Conservation (phyloP, 164 flowering plant species). For the Sedum album region DNA sequence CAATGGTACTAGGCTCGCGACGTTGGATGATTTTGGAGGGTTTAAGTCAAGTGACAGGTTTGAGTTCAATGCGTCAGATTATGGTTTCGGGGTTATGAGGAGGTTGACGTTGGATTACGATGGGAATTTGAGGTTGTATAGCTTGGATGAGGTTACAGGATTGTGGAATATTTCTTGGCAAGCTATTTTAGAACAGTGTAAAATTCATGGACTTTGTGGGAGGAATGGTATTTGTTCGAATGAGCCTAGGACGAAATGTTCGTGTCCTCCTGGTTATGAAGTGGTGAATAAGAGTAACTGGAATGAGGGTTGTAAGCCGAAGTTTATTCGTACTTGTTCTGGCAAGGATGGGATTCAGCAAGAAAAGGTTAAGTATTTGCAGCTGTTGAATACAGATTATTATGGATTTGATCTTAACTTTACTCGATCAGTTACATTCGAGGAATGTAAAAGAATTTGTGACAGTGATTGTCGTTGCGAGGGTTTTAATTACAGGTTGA, state of each 20-base stretch:
- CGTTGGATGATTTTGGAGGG: neutral
- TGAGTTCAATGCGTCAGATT: constrained; percentile 5
- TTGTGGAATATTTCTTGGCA: constrained; percentile 29
- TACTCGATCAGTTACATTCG: neutral
- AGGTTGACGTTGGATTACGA: neutral
- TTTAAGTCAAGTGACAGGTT: neutral
- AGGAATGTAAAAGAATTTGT: constrained; percentile 20
- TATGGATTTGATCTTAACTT: constrained; percentile 29
- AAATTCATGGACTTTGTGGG: constrained; percentile 38
- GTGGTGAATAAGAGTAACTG: constrained; percentile 21
- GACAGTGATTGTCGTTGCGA: constrained; percentile 19
- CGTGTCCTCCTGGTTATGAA: constrained; percentile 35
- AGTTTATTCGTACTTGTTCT: constrained; percentile 18
- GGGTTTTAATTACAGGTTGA: constrained; percentile 21
- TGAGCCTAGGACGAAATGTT: constrained; percentile 24
- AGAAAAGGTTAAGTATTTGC: constrained; percentile 17
- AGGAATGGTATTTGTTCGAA: constrained; percentile 34
- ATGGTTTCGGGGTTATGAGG: neutral
- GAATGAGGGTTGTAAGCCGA: constrained; percentile 35
- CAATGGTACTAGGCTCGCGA: neutral
- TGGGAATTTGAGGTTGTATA: neutral
- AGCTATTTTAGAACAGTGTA: constrained; percentile 23
- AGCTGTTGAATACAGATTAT: constrained; percentile 23
- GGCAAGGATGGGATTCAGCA: neutral
- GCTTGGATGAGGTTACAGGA: neutral